Evolutionary conservation across 2,329 filamentous ascomycete species (phyloP).

Genomic region (Paradendryphiella salina): DNA sequence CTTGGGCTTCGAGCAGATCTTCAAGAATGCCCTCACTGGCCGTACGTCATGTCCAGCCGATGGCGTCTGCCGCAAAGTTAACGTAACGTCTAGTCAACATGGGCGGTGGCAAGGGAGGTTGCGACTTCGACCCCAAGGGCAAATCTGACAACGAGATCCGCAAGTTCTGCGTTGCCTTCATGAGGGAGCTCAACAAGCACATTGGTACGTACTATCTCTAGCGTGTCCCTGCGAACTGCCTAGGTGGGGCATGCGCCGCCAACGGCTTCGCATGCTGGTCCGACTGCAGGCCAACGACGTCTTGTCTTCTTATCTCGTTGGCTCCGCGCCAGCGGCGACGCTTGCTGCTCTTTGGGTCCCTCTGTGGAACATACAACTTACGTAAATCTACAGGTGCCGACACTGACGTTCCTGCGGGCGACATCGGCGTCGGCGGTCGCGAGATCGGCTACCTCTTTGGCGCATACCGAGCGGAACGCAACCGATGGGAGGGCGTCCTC

Average conservation of each 20-base stretch:
- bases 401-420: slow-evolving; percentile 94
- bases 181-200: slow-evolving; percentile 93
- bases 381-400: slow-evolving; percentile 63
- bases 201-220: slow-evolving; percentile 56
- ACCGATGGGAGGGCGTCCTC: slow-evolving; percentile 93
- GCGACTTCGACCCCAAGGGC: slow-evolving; percentile 98
- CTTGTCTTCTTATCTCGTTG: slow-evolving; percentile 18
- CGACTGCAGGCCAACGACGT: slow-evolving; percentile 21
- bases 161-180: slow-evolving; percentile 94
- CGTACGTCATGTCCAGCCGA: slow-evolving; percentile 58
- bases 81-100: slow-evolving; percentile 68
- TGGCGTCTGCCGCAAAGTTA: slow-evolving; percentile 3
- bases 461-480: slow-evolving; percentile 83
- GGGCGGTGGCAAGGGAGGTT: slow-evolving; percentile 96
- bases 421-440: slow-evolving; percentile 89
- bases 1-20: slow-evolving; percentile 98
- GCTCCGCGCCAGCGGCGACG: slow-evolving; percentile 8
- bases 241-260: slow-evolving; percentile 17
- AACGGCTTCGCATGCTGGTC: slow-evolving; percentile 20
- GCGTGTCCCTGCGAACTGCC: slow-evolving; percentile 8
- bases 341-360: slow-evolving; percentile 2
- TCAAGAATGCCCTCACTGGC: slow-evolving; percentile 98
- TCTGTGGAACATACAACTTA: slow-evolving; percentile 46
- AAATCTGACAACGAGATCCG: slow-evolving; percentile 97
- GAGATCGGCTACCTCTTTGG: slow-evolving; percentile 97